Conservation (phyloP, 2,329 filamentous ascomycete genomes). For the Colletotrichum salicis region DNA sequence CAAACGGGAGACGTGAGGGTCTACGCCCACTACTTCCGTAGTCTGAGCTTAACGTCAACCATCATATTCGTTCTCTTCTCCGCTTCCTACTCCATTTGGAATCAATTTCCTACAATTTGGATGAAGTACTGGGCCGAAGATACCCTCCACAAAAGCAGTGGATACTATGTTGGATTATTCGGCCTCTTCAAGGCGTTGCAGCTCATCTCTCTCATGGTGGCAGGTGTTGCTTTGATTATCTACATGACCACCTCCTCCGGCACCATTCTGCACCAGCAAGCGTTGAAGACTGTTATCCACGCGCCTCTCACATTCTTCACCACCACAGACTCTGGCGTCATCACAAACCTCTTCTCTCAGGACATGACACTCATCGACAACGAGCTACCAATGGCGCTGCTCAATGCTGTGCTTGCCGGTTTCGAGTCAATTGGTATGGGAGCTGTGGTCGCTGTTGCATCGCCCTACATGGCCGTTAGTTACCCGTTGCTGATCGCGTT, state of each 20-base stretch:
- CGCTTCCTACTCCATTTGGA: conserved; percentile 31
- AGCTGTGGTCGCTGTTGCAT: conserved; percentile 52
- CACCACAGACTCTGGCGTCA: conserved; percentile 47
- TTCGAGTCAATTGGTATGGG: conserved; percentile 49
- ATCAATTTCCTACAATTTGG: conserved; percentile 43
- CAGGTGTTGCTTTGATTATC: conserved; percentile 34
- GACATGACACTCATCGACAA: conserved; percentile 50
- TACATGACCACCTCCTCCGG: conserved; percentile 39
- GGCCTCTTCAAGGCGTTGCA: conserved; percentile 33
- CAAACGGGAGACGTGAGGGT: conserved; percentile 38
- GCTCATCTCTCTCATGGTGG: conserved; percentile 35
- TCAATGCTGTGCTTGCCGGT: conserved; percentile 38
- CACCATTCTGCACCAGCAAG: conserved; percentile 39
- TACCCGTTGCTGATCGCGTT: conserved; percentile 56
- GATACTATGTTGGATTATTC: conserved; percentile 38
- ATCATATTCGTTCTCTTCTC: conserved; percentile 1
- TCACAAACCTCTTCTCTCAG: conserved; percentile 52
- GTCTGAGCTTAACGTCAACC: conserved; percentile 1
- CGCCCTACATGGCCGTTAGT: conserved; percentile 53
- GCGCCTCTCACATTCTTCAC: conserved; percentile 52
- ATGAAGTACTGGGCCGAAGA: conserved; percentile 46
- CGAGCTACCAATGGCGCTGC: conserved; percentile 44
- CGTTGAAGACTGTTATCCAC: conserved; percentile 38
- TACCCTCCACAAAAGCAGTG: conserved; percentile 28
- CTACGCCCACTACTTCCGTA: conserved; percentile 40